These are phyloP conservation scores for Kalaharituber pfeilii DNA, from an alignment of 2,329 filamentous ascomycete species.

Conservation along the genomic window DNA sequence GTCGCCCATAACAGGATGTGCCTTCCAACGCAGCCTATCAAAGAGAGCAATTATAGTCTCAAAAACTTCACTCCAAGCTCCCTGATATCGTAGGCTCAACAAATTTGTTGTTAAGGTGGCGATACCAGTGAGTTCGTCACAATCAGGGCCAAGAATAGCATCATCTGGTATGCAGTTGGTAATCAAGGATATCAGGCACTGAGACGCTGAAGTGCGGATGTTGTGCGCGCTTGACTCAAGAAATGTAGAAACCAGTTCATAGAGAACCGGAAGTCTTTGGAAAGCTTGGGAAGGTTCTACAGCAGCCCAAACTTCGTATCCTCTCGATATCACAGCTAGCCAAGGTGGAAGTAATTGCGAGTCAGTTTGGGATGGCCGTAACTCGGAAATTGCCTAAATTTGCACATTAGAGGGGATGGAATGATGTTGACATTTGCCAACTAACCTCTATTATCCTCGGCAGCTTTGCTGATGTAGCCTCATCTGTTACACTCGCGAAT, in stretches of 20 bases:
- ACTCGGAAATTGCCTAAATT: constrained; percentile 47
- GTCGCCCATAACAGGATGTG: constrained; percentile 58
- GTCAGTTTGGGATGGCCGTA: constrained; percentile 83
- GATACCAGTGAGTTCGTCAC: constrained; percentile 71
- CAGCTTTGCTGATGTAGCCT: constrained; percentile 74
- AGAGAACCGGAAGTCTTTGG: constrained; percentile 69
- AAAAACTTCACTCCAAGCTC: constrained; percentile 89
- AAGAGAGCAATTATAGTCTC: constrained; percentile 75
- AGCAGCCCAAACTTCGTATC: constrained; percentile 84
- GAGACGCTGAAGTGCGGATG: constrained; percentile 82
- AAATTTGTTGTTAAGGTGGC: constrained; percentile 55
- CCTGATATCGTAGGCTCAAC: constrained; percentile 78
- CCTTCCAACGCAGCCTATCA: constrained; percentile 67
- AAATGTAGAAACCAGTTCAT: constrained; percentile 62
- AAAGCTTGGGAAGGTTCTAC: constrained; percentile 83
- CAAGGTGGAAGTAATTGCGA: constrained; percentile 87
- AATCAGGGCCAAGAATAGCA: constrained; percentile 72
- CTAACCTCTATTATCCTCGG: constrained; percentile 66
- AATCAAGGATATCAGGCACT: constrained; percentile 85
- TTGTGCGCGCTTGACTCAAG: constrained; percentile 78
- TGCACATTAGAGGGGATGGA: no score
- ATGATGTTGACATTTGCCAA: no score
- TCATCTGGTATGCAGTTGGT: constrained; percentile 72
- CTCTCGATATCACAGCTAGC: constrained; percentile 87
- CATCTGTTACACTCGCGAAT: constrained; percentile 76